Percentiles rank a stretch among this genome's conserved stretches.
Evolutionary conservation across 2,329 filamentous ascomycete genomes (phyloP).

Genomic region (Akanthomyces dipterigenus): DNA sequence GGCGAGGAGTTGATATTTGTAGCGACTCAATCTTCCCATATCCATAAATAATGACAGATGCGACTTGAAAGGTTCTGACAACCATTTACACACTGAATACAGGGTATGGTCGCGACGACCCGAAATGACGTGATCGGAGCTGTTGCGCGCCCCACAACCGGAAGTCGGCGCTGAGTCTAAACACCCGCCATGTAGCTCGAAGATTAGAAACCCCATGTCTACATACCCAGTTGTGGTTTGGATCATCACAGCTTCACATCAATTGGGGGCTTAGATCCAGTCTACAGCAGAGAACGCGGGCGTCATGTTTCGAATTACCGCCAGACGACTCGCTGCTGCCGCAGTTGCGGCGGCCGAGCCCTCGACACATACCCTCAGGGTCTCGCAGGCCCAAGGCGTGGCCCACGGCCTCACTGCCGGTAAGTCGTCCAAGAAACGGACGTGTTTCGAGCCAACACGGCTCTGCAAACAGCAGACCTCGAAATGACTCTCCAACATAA

Average conservation of each 20-base stretch:
- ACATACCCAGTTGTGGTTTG: not conserved
- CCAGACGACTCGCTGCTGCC: slow-evolving; percentile 49
- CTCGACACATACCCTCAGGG: slow-evolving; percentile 56
- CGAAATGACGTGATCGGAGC: slow-evolving; percentile 12
- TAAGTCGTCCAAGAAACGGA: slow-evolving; percentile 32
- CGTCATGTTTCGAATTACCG: slow-evolving; percentile 62
- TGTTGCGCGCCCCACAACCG: not conserved
- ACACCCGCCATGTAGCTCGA: not conserved
- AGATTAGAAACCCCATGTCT: not conserved
- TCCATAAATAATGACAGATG: not conserved
- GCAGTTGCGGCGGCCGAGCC: slow-evolving; percentile 46
- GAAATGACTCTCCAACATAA: not conserved
- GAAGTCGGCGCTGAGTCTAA: not conserved
- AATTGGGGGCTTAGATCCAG: not conserved
- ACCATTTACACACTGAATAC: not conserved
- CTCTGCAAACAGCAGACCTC: not conserved
- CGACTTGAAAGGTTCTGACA: not conserved
- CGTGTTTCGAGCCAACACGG: not conserved
- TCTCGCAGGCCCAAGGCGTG: slow-evolving; percentile 74
- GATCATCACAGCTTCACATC: not conserved
- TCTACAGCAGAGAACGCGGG: not conserved
- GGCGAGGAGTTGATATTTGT: not conserved
- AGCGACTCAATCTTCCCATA: too few relatives aligned
- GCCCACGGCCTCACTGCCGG: slow-evolving; percentile 76
- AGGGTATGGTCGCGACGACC: slow-evolving; percentile 7